Evolutionary conservation across 148 eudicot genomes (phyloP).

Genomic region (Persicaria tinctoria): DNA sequence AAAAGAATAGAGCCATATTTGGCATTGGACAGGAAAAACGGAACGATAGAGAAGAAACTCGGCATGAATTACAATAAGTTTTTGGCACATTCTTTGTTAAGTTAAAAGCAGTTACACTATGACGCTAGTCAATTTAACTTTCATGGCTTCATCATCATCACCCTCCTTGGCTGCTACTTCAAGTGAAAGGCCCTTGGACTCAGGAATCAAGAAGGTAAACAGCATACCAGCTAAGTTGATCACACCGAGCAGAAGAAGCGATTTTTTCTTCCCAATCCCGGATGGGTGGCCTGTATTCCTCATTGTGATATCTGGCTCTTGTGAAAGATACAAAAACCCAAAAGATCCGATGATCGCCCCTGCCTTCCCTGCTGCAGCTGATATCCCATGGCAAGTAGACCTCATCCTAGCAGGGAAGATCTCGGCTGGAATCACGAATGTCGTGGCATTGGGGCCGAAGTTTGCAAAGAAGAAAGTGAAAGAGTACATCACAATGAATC

Average conservation of each 20-base stretch:
- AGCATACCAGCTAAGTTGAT: constrained; percentile 13
- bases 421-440: constrained; percentile 28
- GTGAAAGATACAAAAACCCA: constrained; percentile 26
- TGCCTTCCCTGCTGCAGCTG: constrained; percentile 25
- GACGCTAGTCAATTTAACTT: neutral
- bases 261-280: constrained; percentile 28
- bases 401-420: constrained; percentile 29
- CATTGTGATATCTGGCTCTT: constrained; percentile 15
- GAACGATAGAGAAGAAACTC: neutral
- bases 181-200: constrained; percentile 14
- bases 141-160: neutral
- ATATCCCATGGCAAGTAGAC: constrained; percentile 32
- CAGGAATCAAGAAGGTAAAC: constrained; percentile 12
- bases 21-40: too few species aligned
- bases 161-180: constrained; percentile 8
- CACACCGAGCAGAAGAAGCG: constrained; percentile 12
- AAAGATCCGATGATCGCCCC: constrained; percentile 30
- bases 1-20: too few species aligned
- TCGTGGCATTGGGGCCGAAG: constrained; percentile 32
- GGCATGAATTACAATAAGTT: neutral
- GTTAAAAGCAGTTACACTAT: neutral
- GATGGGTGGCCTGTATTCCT: constrained; percentile 20
- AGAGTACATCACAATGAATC: constrained; percentile 26
- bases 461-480: constrained; percentile 29
- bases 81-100: neutral